Conservation (phyloP, 163 green algal genomes). For the Trebouxiophyceae sp. region DNA sequence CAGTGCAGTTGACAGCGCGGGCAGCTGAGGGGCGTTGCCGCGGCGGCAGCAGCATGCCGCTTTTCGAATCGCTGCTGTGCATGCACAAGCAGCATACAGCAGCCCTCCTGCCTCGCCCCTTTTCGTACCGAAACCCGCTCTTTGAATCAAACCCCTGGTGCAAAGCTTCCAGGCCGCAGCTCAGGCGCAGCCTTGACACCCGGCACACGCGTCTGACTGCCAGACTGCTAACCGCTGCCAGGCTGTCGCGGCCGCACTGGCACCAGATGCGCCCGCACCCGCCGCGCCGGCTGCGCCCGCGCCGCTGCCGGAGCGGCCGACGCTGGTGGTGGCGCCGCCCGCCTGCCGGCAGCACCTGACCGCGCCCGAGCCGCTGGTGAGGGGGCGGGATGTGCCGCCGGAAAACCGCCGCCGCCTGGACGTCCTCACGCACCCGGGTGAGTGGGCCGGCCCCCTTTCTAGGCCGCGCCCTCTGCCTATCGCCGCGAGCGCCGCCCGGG, state of each 20-base stretch:
- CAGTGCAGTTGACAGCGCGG: neutral
- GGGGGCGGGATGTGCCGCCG: slow-evolving; percentile 29
- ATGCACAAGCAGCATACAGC: too few relatives aligned
- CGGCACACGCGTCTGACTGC: neutral
- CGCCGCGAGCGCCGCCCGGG: neutral
- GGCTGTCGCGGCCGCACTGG: too few relatives aligned
- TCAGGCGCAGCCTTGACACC: neutral
- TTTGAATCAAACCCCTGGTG: neutral
- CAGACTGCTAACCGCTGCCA: too few relatives aligned
- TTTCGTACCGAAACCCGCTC: too few relatives aligned
- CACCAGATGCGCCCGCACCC: too few relatives aligned
- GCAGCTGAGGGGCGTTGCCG: too few relatives aligned
- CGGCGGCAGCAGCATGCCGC: too few relatives aligned
- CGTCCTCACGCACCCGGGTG: slow-evolving; percentile 43
- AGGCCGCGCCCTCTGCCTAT: neutral
- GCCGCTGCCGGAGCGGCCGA: slow-evolving; percentile 17
- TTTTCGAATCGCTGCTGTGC: too few relatives aligned
- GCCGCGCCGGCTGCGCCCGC: too few relatives aligned
- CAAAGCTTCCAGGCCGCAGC: neutral
- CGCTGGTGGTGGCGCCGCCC: slow-evolving; percentile 52
- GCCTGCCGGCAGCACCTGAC: slow-evolving; percentile 62
- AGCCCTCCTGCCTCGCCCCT: too few relatives aligned
- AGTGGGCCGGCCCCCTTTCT: neutral
- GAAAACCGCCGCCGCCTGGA: slow-evolving; percentile 75
- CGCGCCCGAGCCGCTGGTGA: slow-evolving; percentile 28